Conservation (phyloP, 345 rosid species). For the Dipteronia sinensis region DNA sequence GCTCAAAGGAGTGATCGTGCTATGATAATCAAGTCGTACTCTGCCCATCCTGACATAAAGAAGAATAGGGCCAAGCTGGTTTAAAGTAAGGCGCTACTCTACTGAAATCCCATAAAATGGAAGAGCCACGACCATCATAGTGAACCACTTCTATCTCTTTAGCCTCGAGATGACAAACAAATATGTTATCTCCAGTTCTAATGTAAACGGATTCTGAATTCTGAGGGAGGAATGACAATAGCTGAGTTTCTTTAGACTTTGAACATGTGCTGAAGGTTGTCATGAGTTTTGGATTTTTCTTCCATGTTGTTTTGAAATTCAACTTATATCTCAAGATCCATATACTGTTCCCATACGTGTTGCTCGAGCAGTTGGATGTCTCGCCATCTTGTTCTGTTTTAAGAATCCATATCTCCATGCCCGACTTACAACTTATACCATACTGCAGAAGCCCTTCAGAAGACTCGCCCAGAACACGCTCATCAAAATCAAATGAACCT, state of each 20-base stretch:
- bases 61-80: slow-evolving; percentile 54
- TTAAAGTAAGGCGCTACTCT: slow-evolving; percentile 55
- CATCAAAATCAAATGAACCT: slow-evolving; percentile 47
- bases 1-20: not conserved
- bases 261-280: slow-evolving; percentile 24
- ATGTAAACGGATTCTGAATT: slow-evolving; percentile 46
- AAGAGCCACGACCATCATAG: slow-evolving; percentile 52
- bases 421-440: slow-evolving; percentile 52
- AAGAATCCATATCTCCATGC: slow-evolving; percentile 63
- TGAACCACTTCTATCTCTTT: slow-evolving; percentile 39
- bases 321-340: slow-evolving; percentile 49
- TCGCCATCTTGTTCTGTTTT: slow-evolving; percentile 25
- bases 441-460: slow-evolving; percentile 56
- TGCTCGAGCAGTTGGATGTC: slow-evolving; percentile 13
- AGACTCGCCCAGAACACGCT: slow-evolving; percentile 56
- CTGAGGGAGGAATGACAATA: slow-evolving; percentile 45
- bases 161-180: slow-evolving; percentile 25
- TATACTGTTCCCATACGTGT: not conserved
- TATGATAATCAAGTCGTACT: not conserved
- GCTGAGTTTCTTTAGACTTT: slow-evolving; percentile 51
- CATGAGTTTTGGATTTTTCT: slow-evolving; percentile 36
- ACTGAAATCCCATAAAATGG: slow-evolving; percentile 51
- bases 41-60: slow-evolving; percentile 15
- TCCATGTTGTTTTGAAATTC: slow-evolving; percentile 60
- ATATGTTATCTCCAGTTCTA: slow-evolving; percentile 48